Conservation (phyloP, 1,284 basidiomycete species). For the Austroboletus rostrupii region DNA sequence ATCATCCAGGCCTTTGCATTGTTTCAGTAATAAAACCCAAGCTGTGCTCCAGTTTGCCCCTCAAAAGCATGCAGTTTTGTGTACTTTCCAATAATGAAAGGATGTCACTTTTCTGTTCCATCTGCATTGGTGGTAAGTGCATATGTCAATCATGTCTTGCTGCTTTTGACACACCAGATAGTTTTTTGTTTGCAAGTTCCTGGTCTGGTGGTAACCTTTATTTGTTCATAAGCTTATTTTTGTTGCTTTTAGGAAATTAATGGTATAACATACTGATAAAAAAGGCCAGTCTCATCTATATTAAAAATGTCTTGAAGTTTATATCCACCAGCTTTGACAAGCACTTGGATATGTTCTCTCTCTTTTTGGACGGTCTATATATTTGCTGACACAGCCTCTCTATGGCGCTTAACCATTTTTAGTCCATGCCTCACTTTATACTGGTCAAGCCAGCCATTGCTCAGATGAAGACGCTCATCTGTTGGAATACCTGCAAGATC, state of each 20-base stretch:
- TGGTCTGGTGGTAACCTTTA: constrained; percentile 5
- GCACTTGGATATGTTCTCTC: neutral
- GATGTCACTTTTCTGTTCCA: neutral
- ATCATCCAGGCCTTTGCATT: neutral
- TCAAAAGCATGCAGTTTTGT: neutral
- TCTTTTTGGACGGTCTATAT: neutral
- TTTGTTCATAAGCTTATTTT: neutral
- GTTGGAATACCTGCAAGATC: constrained; percentile 1
- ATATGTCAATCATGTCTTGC: neutral
- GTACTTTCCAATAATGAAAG: neutral
- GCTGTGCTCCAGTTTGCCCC: neutral
- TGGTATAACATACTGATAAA: constrained; percentile 7
- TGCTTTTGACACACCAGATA: neutral
- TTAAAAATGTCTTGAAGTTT: constrained; percentile 11
- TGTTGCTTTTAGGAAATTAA: no score
- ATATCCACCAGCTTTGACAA: constrained; percentile 1
- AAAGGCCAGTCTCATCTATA: neutral
- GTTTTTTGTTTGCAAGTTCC: constrained; percentile 7
- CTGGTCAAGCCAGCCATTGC: neutral
- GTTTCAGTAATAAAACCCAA: neutral
- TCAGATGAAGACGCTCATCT: neutral
- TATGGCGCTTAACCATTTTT: neutral
- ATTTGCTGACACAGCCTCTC: constrained; percentile 8
- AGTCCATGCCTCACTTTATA: neutral
- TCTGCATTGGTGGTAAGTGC: neutral